Conservation (phyloP, 2,329 filamentous ascomycete genomes). For the Waltergamsia citrina region DNA sequence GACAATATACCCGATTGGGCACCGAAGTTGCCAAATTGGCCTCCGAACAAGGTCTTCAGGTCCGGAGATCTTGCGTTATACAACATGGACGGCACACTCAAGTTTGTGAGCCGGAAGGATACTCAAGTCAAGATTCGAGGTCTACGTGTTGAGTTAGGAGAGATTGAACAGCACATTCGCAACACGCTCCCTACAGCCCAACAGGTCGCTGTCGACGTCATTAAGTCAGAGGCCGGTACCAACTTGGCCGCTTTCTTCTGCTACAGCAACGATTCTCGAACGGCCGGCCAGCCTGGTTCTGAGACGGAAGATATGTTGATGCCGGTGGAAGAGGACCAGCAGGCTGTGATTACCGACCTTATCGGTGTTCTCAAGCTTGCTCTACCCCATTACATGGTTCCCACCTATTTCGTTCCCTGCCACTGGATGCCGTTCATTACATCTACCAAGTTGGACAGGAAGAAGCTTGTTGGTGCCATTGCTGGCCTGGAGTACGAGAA, state of each 20-base stretch:
- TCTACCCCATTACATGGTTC: constrained; percentile 9
- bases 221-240: neutral
- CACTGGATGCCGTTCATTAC: constrained; percentile 7
- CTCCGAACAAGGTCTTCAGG: constrained; percentile 23
- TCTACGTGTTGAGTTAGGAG: constrained; percentile 3
- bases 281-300: neutral
- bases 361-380: neutral
- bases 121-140: constrained; percentile 6
- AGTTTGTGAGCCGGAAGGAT: constrained; percentile 37
- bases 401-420: constrained; percentile 5
- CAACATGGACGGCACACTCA: constrained; percentile 26
- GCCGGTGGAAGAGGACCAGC: neutral
- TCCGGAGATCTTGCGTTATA: constrained; percentile 37
- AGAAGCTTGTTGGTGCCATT: constrained; percentile 2
- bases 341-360: neutral
- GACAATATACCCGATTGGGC: constrained; percentile 17
- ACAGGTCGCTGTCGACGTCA: constrained; percentile 3
- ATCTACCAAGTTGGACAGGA: constrained; percentile 7
- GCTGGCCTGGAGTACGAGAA: neutral
- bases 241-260: neutral
- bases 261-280: constrained; percentile 1
- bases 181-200: neutral
- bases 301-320: constrained; percentile 4
- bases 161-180: constrained; percentile 3
- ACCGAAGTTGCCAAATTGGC: neutral